Conservation (phyloP, 495 filamentous ascomycete genomes). For the Durotheca rogersii region DNA sequence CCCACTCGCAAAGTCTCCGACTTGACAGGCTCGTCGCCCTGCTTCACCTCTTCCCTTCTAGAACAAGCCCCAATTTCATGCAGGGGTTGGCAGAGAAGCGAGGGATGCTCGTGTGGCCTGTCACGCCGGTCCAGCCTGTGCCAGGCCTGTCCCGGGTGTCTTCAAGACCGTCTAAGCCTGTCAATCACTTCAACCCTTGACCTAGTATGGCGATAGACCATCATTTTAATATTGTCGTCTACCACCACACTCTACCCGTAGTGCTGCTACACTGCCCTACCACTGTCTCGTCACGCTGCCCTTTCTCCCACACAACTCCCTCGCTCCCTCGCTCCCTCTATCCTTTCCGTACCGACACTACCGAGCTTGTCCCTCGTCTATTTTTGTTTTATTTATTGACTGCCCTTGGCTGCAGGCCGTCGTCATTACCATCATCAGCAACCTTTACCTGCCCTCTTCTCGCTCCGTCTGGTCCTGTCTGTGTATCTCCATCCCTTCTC, state of each 20-base stretch:
- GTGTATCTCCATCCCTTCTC: no score
- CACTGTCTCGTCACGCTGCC: no score
- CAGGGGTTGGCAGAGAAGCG: slow-evolving; percentile 25
- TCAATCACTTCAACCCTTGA: slow-evolving; percentile 17
- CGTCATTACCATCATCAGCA: not conserved
- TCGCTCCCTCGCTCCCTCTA: slow-evolving; percentile 6
- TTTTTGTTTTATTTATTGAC: not conserved
- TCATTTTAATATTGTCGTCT: no score
- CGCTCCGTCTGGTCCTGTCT: no score
- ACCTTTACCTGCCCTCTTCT: no score
- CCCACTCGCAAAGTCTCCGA: slow-evolving; percentile 21
- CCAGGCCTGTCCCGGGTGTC: no score
- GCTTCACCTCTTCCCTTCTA: slow-evolving; percentile 21
- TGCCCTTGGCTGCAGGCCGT: not conserved
- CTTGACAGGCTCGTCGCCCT: no score
- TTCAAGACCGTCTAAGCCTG: not conserved
- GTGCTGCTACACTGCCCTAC: no score
- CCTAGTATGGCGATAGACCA: no score
- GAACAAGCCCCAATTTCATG: slow-evolving; percentile 34
- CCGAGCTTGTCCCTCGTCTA: not conserved
- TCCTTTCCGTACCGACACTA: slow-evolving; percentile 1
- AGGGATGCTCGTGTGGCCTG: slow-evolving; percentile 21
- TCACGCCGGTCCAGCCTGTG: not conserved
- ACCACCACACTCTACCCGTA: no score
- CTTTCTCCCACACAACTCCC: slow-evolving; percentile 5